A percentile compares a stretch with the other conserved stretches of the same genome.
phyloP scores from a whole-genome alignment of 306 rosid genomes.

The Mimosa bimucronata region DNA sequence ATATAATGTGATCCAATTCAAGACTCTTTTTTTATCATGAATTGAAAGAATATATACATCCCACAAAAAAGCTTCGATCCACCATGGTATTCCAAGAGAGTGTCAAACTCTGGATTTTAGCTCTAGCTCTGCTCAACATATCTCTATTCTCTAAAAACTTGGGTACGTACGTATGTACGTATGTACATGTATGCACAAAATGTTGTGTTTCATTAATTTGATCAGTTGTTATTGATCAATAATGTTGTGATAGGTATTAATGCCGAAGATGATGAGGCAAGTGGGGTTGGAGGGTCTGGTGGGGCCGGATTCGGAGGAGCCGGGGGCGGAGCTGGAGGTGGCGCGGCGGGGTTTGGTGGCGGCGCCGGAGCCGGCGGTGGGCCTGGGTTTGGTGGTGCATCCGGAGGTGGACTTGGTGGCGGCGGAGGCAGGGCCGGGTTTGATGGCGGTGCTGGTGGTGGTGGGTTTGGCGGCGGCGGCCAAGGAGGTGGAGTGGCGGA shows the following conservation, averaged over 20 bases:
- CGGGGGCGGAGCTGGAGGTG: slow-evolving; percentile 8
- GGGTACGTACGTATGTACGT: slow-evolving; percentile 43
- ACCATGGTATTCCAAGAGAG: slow-evolving; percentile 51
- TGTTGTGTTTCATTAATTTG: background rate
- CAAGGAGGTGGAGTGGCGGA: slow-evolving; percentile 40
- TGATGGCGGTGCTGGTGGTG: slow-evolving; percentile 7
- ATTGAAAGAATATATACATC: background rate
- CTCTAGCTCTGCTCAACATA: slow-evolving; percentile 43
- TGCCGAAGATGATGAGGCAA: slow-evolving; percentile 43
- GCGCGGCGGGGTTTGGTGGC: slow-evolving; percentile 13
- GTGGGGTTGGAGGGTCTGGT: background rate
- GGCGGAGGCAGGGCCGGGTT: background rate
- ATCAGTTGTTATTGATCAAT: background rate
- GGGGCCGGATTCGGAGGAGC: background rate
- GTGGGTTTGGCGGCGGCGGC: slow-evolving; percentile 15
- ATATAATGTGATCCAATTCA: slow-evolving; percentile 37
- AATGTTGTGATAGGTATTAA: slow-evolving; percentile 42
- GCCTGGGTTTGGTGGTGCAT: slow-evolving; percentile 9
- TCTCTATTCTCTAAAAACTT: slow-evolving; percentile 42
- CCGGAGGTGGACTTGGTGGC: background rate
- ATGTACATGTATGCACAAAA: background rate
- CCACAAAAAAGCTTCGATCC: slow-evolving; percentile 34
- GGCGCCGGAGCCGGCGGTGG: background rate
- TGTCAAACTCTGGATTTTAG: slow-evolving; percentile 43
- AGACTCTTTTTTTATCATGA: background rate